Base-by-base conservation (phyloP, 2,329 filamentous ascomycete species). In the Ceratocystis lukuohia region DNA sequence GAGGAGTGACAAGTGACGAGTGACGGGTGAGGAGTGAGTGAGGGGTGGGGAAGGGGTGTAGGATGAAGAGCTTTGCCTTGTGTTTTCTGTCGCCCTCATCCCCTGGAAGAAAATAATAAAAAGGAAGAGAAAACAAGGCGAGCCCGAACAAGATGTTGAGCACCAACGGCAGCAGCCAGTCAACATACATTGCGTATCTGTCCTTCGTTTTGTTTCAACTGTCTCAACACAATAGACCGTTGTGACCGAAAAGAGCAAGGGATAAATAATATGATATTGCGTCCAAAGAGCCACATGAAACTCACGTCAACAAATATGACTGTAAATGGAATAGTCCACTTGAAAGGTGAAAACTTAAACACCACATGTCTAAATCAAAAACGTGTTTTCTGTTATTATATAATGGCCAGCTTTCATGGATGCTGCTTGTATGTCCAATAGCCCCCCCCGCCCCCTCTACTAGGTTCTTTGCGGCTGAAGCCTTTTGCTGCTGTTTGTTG, bases 171-270 rank as follows among this genome's bases (percentile, higher is more conserved):
- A 33, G 28, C 56, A 4, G 17, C 20, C 28, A 59, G 56, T 30
- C 5, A 59, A 37, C 2, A 59, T 17, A 25, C 56, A 37, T 59
- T 37, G 8, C n/a, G 56, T n/a, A 59, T 30, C 28, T 20, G 28
- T 12, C 37, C 28, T 17, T 59, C 56, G 56, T 59, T 59, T 59
- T 59, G 56, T 59, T 59, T 59, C 56, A 59, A 59, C 28, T 33
- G 30, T 37, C 56, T 37, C 56, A n/a, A 5, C 33, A 25, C 28
- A 59, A 37, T 33, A 3, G 17, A 33, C 30, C 28, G 17, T 37
- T 59, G 25, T 33, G 25, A 22, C 37, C 10, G 22, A 53, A 53
- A 25, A 25, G 15, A 59, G 56, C 28, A 30, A 59, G 56, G 56
- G 56, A 59, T 59, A 41, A 5, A 41, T 5, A 41, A 41, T 3